Conservation (phyloP, 345 rosid species). For the Crucihimalaya himalaica region DNA sequence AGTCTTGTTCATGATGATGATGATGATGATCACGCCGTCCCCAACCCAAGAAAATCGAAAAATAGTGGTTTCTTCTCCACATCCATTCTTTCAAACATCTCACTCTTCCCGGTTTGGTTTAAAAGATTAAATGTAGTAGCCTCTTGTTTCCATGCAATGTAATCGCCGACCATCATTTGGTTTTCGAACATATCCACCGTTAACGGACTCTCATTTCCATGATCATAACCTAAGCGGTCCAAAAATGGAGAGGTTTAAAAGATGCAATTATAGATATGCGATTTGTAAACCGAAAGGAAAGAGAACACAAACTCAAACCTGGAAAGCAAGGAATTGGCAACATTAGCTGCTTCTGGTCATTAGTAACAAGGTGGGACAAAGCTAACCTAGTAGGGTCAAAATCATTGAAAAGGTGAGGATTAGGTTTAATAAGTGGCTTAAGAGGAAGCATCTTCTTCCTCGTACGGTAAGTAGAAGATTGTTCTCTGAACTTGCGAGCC, state of each 20-base stretch:
- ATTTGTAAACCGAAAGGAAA: background rate
- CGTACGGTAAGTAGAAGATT: constrained; percentile 34
- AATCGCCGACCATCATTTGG: constrained; percentile 23
- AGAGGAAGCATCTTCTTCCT: constrained; percentile 31
- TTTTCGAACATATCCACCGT: constrained; percentile 28
- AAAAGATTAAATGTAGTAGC: background rate
- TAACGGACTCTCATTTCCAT: constrained; percentile 21
- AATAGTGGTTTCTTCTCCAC: constrained; percentile 33
- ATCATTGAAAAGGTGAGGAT: constrained; percentile 11
- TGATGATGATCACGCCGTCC: constrained; percentile 22
- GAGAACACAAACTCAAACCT: constrained; percentile 31
- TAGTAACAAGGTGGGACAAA: constrained; percentile 22
- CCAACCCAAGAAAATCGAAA: constrained; percentile 46
- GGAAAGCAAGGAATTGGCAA: constrained; percentile 32
- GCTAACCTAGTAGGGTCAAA: constrained; percentile 14
- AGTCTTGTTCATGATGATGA: constrained; percentile 15
- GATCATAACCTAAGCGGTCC: constrained; percentile 22
- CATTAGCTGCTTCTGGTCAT: constrained; percentile 22
- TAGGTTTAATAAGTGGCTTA: constrained; percentile 18
- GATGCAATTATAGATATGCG: background rate
- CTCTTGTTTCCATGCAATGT: constrained; percentile 18
- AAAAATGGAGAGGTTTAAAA: background rate
- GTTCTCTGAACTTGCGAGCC: constrained; percentile 46
- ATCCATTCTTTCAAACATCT: background rate
- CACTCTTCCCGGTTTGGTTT: constrained; percentile 8